Percentiles rank a stretch among this genome's conserved stretches.
phyloP scores from a whole-genome alignment of 495 filamentous ascomycete species.

The Chaetomium cochliodes region DNA sequence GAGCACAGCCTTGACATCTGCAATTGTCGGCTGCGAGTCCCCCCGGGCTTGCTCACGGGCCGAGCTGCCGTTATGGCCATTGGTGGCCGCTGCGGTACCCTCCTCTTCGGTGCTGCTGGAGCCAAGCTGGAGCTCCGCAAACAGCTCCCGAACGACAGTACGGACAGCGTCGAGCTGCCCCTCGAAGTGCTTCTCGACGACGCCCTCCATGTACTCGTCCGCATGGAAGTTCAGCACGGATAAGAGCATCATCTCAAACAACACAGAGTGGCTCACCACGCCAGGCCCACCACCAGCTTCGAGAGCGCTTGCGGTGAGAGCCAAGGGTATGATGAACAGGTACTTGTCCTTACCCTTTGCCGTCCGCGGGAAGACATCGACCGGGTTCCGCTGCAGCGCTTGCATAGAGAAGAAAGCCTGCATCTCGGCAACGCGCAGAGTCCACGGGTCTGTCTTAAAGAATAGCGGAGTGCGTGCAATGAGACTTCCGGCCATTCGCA shows the following conservation, averaged over 20 bases:
- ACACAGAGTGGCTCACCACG: neutral
- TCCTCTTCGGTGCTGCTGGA: neutral
- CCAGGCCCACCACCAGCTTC: neutral
- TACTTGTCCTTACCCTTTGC: slow-evolving; percentile 1
- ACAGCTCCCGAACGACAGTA: neutral
- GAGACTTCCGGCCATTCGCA: neutral
- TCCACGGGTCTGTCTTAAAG: neutral
- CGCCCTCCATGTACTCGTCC: neutral
- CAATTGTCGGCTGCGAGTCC: neutral
- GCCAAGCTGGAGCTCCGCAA: neutral
- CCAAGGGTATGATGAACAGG: slow-evolving; percentile 2
- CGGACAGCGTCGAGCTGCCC: neutral
- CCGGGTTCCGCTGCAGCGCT: neutral
- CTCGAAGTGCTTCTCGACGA: neutral
- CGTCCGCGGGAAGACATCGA: neutral
- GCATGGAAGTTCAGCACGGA: neutral
- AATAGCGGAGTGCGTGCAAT: neutral
- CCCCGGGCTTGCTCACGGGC: neutral
- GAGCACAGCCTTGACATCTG: neutral
- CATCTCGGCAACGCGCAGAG: neutral
- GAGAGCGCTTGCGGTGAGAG: neutral
- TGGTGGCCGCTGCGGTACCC: neutral
- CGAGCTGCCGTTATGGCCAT: neutral
- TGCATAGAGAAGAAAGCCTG: neutral
- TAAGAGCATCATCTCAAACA: neutral